These are phyloP conservation scores for Phenoliferia sp. DNA, from an alignment of 1,284 basidiomycete genomes.

Conservation along the genomic window DNA sequence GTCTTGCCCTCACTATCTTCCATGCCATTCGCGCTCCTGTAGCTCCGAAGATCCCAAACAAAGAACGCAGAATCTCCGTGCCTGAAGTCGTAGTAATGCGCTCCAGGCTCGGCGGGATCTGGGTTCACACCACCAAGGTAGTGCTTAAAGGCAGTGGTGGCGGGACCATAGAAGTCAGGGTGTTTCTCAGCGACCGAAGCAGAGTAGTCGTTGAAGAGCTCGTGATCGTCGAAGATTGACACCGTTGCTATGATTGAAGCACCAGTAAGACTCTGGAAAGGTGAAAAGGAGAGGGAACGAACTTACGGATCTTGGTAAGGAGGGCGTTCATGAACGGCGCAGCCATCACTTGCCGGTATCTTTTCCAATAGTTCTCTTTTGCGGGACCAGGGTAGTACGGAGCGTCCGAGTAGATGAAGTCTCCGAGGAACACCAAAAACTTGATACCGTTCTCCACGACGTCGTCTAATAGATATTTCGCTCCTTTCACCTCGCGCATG, in stretches of 20 bases:
- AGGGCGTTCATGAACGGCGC: constrained; percentile 48
- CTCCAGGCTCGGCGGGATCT: constrained; percentile 49
- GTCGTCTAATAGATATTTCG: constrained; percentile 26
- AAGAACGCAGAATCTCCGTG: constrained; percentile 69
- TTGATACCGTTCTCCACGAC: constrained; percentile 26
- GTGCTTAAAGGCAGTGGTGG: constrained; percentile 57
- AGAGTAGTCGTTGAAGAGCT: constrained; percentile 61
- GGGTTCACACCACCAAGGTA: constrained; percentile 67
- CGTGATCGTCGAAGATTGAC: constrained; percentile 63
- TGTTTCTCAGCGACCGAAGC: constrained; percentile 49
- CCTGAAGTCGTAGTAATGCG: constrained; percentile 39
- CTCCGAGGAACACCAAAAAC: constrained; percentile 61
- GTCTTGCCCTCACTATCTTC: constrained; percentile 49
- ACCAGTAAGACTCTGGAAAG: neutral
- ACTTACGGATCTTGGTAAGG: constrained; percentile 47
- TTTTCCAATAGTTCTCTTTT: constrained; percentile 54
- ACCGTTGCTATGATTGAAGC: constrained; percentile 51
- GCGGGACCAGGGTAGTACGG: constrained; percentile 3
- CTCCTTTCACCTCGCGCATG: constrained; percentile 32
- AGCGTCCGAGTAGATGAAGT: neutral
- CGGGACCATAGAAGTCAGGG: constrained; percentile 37
- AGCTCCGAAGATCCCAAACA: constrained; percentile 68
- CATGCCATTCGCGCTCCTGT: constrained; percentile 41
- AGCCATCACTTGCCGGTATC: constrained; percentile 62
- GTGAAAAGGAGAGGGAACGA: neutral